Evolutionary conservation across 2,329 filamentous ascomycete species (phyloP).

Genomic region (Trichocomaceae sp.): DNA sequence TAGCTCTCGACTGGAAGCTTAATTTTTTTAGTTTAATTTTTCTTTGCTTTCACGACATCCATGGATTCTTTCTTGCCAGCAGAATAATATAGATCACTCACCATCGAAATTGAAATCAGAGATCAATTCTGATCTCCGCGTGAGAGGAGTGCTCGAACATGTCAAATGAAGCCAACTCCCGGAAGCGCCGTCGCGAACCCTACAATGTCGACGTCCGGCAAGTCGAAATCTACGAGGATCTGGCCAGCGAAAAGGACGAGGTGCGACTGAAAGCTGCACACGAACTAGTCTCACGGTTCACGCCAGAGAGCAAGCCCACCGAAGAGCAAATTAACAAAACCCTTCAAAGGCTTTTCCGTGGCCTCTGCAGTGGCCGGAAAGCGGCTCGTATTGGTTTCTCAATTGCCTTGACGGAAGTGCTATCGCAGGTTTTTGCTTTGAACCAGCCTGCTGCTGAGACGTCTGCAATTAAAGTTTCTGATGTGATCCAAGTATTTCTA

Average conservation of each 20-base stretch:
- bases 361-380: constrained; percentile 83
- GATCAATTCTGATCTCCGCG: background rate
- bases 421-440: constrained; percentile 58
- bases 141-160: constrained; percentile 20
- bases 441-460: constrained; percentile 18
- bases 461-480: constrained; percentile 33
- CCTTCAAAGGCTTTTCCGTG: constrained; percentile 66
- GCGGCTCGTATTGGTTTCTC: constrained; percentile 84
- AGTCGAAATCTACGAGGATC: constrained; percentile 45
- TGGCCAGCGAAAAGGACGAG: constrained; percentile 42
- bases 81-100: background rate
- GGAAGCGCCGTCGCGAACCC: constrained; percentile 37
- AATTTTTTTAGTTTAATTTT: constrained; percentile 17
- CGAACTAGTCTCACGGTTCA: constrained; percentile 39
- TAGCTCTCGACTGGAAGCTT: background rate
- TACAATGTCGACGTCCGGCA: constrained; percentile 40
- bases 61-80: background rate
- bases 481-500: constrained; percentile 47
- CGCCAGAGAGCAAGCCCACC: constrained; percentile 32
- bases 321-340: constrained; percentile 38
- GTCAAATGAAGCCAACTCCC: constrained; percentile 23
- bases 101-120: background rate
- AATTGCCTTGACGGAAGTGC: constrained; percentile 73
- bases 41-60: background rate
- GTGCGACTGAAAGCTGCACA: constrained; percentile 42